These are phyloP conservation scores for Raphanus hybrid DNA, from an alignment of 441 rosid species.

Conservation along the genomic window DNA sequence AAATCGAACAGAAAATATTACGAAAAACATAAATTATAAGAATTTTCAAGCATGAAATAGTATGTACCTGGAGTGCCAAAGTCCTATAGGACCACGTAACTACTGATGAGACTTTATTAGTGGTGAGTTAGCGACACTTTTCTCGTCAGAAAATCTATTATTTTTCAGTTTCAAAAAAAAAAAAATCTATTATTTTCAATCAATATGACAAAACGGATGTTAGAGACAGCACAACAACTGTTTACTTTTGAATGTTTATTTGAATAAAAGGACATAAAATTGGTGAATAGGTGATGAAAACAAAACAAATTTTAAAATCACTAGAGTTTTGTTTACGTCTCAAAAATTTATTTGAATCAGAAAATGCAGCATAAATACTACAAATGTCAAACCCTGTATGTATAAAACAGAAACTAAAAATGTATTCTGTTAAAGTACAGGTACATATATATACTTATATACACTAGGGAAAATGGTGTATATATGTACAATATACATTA, in stretches of 20 bases:
- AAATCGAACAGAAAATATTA: not conserved
- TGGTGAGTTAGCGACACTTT: not conserved
- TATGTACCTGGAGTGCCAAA: not conserved
- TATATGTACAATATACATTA: not conserved
- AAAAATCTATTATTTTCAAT: too few species aligned
- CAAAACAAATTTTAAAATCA: not conserved
- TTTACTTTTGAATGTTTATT: not conserved
- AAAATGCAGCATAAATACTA: constrained; percentile 1
- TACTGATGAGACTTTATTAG: constrained; percentile 7
- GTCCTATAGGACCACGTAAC: constrained; percentile 12
- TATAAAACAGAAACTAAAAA: not conserved
- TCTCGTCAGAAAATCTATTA: constrained; percentile 16
- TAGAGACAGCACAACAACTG: not conserved
- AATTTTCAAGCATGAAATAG: not conserved
- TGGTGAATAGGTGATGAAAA: not conserved
- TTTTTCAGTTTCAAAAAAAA: too few species aligned
- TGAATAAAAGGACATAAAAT: not conserved
- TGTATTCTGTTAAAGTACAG: not conserved
- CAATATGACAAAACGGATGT: not conserved
- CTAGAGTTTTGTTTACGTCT: not conserved
- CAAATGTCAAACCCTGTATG: not conserved
- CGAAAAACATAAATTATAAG: not conserved
- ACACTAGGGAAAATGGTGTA: not conserved
- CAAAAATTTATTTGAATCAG: not conserved
- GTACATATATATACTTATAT: too few species aligned